Evolutionary conservation across 1,139 yeast species (phyloP), one percentile per base, ranked within the genome.

Genomic region (Candida sanyaensis): DNA sequence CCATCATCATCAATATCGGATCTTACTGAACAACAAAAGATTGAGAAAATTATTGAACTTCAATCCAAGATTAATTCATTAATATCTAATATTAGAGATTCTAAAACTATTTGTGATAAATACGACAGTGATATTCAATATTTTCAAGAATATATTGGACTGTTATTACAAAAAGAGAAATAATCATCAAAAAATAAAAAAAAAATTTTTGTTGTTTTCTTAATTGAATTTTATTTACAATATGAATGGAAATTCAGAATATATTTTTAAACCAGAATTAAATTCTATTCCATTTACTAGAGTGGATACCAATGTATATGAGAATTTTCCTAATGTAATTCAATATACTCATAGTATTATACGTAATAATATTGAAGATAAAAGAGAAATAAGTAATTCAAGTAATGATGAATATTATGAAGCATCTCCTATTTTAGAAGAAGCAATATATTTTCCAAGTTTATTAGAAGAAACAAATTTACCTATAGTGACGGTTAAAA

Each of bases 101-200:
- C 83, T 40, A 80, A 79, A 59, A 75, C 74, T 43, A 73, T 81
- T 43, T 84, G 88, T 58, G 83, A 83, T 29, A 81, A 84, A 55
- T 72, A 88, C 47, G 81, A 84, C 50, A 79, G 79, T 48, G 97
- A 93, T 59, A 91, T 90, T 65, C 80, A 77, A 54, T 89, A 89
- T 61, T 69, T 92, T 40, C 96, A 91, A 62, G 96, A 90, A 44
- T 92, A 90, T 61, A 90, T 89, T 43, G 96, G 95, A 23, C 87
- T 88, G 40, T 70, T 91, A 57, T 87, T 92, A 89, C 78, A 83
- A 34, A 78, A 43, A 17, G 27, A 30, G 13, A 42, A 37, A 13
- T 41, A 24, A 26, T 2, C 6, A 6, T n/a, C n/a, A n/a, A n/a
- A n/a, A n/a, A n/a, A n/a, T n/a, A n/a, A n/a, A n/a, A n/a, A n/a